Evolutionary conservation across 2,329 filamentous ascomycete genomes (phyloP).

Genomic region (Rhynchosporium secalis): DNA sequence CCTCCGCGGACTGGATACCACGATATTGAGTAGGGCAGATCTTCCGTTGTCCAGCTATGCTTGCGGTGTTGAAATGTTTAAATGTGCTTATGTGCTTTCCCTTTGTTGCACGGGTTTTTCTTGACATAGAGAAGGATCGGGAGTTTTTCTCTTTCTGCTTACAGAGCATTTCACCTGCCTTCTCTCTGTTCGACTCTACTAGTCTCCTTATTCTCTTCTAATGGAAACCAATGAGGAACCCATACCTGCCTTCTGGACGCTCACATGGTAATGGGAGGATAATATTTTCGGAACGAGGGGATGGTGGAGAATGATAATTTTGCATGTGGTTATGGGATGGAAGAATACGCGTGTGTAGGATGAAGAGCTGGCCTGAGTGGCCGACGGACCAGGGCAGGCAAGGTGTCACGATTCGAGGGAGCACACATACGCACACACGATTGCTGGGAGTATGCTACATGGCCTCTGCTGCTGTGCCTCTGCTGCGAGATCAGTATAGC

Average conservation of each 20-base stretch:
- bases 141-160: constrained; percentile 17
- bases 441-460: background rate
- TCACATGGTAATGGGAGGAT: constrained; percentile 1
- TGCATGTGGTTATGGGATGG: constrained; percentile 14
- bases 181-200: constrained; percentile 13
- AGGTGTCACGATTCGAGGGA: background rate
- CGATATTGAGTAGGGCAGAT: constrained; percentile 21
- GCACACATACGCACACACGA: background rate
- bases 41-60: constrained; percentile 20
- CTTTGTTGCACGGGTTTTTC: constrained; percentile 9
- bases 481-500: background rate
- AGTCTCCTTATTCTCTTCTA: constrained; percentile 18
- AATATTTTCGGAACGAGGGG: constrained; percentile 4
- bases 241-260: constrained; percentile 9
- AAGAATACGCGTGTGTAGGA: constrained; percentile 6
- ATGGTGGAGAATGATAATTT: constrained; percentile 7
- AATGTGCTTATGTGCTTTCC: constrained; percentile 32
- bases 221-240: constrained; percentile 18
- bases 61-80: constrained; percentile 30
- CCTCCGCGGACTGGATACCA: constrained; percentile 23
- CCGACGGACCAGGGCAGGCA: background rate
- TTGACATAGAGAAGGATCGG: constrained; percentile 3
- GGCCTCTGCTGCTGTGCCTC: no score
- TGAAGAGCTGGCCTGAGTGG: constrained; percentile 1
- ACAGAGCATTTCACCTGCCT: constrained; percentile 13